Base-by-base conservation (phyloP, 2,329 filamentous ascomycete species). In the Talaromyces sp. region DNA sequence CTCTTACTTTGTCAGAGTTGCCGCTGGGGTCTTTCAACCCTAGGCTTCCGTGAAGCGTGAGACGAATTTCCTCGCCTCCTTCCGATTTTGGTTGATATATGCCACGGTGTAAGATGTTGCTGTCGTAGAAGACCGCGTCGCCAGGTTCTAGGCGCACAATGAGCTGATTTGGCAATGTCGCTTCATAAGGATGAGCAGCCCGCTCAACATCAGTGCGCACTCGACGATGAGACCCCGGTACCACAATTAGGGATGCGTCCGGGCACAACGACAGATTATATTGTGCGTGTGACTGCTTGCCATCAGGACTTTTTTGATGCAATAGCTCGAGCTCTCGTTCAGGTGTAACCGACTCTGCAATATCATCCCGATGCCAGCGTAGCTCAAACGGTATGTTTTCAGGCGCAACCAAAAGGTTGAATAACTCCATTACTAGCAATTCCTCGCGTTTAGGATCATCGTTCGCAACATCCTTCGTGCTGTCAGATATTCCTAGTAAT, bases 41-140 rank as follows among this genome's bases (percentile, higher is more conserved):
- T 33, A 77, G 56, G 63, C 74, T 75, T 1, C 75, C 75, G 67
- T 77, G 75, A 51, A 77, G 54, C 19, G 75, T 77, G 63, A 78
- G 65, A 37, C 75, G 61, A 5, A 70, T 70, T 64, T 75, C 69
- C 57, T 70, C 68, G 13, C 66, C 70, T 5, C 68, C 68, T 41
- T 71, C 70, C 21, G 60, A 60, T 60, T 76, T 76, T 5, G 63
- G 72, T 59, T 67, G 67, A 57, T 78, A 79, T 35, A 75, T 69
- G 2, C 75, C 75, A 2, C 76, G 71, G 56, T 78, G 76, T 53
- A 95, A 71, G 63, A 96, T 95, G 71, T 96, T 95, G 69, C 92
- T 95, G 71, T 96, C 86, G 70, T 96, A 96, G 67, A 96, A 95
- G 45, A 89, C 89, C 13, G 88, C 84, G 72, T 96, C 90, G 0